Evolutionary conservation across 1,139 yeast genomes (phyloP).

Genomic region (Yamadazyma siamensis): DNA sequence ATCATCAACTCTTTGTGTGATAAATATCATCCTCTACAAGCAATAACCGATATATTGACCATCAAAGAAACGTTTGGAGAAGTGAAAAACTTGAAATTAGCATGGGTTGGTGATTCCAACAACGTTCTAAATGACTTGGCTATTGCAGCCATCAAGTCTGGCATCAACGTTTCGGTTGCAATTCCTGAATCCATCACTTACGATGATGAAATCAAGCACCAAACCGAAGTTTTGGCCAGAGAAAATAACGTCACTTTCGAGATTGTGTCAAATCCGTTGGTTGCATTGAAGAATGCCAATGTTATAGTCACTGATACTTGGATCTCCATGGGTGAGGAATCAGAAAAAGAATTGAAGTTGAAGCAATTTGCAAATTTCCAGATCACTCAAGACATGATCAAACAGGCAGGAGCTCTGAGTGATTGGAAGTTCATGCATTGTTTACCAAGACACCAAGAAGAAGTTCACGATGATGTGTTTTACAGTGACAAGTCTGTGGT

Average conservation of each 20-base stretch:
- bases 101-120: constrained; percentile 97
- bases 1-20: constrained; percentile 93
- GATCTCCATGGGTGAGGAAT: constrained; percentile 97
- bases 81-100: constrained; percentile 64
- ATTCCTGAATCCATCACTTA: constrained; percentile 75
- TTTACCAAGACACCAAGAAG: constrained; percentile 91
- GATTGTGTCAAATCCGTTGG: constrained; percentile 67
- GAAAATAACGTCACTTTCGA: constrained; percentile 56
- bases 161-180: constrained; percentile 80
- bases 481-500: constrained; percentile 82
- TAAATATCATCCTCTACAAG: constrained; percentile 90
- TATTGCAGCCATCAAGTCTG: constrained; percentile 83
- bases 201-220: constrained; percentile 50
- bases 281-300: constrained; percentile 71
- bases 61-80: constrained; percentile 72
- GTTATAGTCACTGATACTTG: constrained; percentile 95
- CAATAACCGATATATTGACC: constrained; percentile 85
- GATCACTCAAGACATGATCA: constrained; percentile 64
- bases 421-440: constrained; percentile 96
- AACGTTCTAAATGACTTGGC: constrained; percentile 92
- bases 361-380: constrained; percentile 85
- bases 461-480: constrained; percentile 89
- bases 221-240: constrained; percentile 52
- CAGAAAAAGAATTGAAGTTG: constrained; percentile 66
- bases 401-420: constrained; percentile 51